These are phyloP conservation scores for Xanthoceras sorbifolium DNA, from an alignment of 345 rosid species.

Conservation along the genomic window DNA sequence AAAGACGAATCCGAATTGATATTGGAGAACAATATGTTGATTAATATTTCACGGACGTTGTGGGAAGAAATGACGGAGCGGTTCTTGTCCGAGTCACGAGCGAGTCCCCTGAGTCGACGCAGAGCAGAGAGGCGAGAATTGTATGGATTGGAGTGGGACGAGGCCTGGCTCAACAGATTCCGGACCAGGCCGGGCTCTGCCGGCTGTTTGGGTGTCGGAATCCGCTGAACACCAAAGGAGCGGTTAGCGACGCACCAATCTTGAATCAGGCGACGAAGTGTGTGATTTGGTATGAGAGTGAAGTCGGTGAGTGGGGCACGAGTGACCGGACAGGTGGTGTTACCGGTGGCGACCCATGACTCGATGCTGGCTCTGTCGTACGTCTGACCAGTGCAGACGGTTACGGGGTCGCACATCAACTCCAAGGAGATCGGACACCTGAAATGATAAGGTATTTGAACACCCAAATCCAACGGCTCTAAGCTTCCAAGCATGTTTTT, in stretches of 20 bases:
- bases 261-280: slow-evolving; percentile 95
- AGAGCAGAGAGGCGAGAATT: slow-evolving; percentile 70
- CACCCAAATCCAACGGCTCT: slow-evolving; percentile 75
- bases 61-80: slow-evolving; percentile 61
- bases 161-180: slow-evolving; percentile 58
- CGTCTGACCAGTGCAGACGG: slow-evolving; percentile 88
- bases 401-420: slow-evolving; percentile 97
- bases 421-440: slow-evolving; percentile 95
- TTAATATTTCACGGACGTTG: slow-evolving; percentile 52
- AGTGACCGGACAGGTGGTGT: slow-evolving; percentile 92
- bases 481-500: slow-evolving; percentile 56
- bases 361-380: slow-evolving; percentile 97
- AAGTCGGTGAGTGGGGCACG: slow-evolving; percentile 74
- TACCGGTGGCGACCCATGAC: slow-evolving; percentile 93
- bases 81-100: slow-evolving; percentile 89
- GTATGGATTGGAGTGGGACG: slow-evolving; percentile 42
- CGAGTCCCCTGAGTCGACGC: slow-evolving; percentile 76
- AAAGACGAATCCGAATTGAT: slow-evolving; percentile 31
- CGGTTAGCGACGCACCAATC: slow-evolving; percentile 97
- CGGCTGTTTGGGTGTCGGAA: slow-evolving; percentile 96
- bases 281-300: slow-evolving; percentile 93
- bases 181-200: slow-evolving; percentile 78
- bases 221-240: slow-evolving; percentile 73
- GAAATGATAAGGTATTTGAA: slow-evolving; percentile 91
- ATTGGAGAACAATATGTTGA: slow-evolving; percentile 47